Evolutionary conservation across 1,284 basidiomycete genomes (phyloP).

Genomic region (Pseudomicrostroma phylloplanum): DNA sequence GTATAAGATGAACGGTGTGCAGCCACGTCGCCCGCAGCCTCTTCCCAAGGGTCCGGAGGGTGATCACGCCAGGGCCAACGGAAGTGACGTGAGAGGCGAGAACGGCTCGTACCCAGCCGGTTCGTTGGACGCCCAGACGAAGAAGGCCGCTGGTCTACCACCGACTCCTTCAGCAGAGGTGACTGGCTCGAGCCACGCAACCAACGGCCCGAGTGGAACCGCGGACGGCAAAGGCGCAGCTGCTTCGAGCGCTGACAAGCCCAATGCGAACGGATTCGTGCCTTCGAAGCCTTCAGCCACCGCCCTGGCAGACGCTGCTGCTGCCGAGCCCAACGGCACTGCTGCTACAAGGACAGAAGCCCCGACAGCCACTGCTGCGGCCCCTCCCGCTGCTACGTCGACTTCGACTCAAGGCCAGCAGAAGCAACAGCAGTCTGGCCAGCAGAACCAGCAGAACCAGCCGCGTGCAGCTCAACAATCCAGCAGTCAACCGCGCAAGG

Average conservation of each 20-base stretch:
- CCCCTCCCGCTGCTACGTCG: constrained; percentile 5
- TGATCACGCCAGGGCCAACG: too few relatives aligned
- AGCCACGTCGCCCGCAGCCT: too few relatives aligned
- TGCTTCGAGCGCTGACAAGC: neutral
- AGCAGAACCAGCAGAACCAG: neutral
- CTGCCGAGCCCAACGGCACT: constrained; percentile 10
- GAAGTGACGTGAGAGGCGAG: too few relatives aligned
- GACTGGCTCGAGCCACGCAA: neutral
- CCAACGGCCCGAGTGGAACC: neutral
- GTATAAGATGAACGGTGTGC: too few relatives aligned
- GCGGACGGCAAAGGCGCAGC: neutral
- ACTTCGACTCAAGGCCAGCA: constrained; percentile 14
- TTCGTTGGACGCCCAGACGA: constrained; percentile 16
- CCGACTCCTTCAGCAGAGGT: neutral
- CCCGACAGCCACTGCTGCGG: constrained; percentile 14
- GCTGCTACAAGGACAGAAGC: constrained; percentile 14
- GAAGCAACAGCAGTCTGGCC: constrained; percentile 13
- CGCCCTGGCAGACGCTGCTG: constrained; percentile 14
- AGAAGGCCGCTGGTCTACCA: constrained; percentile 8
- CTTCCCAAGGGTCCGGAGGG: too few relatives aligned
- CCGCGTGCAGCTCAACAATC: neutral
- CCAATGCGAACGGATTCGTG: neutral
- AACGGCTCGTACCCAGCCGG: too few relatives aligned
- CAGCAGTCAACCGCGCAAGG: neutral
- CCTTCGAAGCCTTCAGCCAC: constrained; percentile 8